A percentile compares a stretch with the other conserved stretches of the same genome.
Conservation (phyloP, 345 rosid species). For the Bruguiera gymnorhiza region DNA sequence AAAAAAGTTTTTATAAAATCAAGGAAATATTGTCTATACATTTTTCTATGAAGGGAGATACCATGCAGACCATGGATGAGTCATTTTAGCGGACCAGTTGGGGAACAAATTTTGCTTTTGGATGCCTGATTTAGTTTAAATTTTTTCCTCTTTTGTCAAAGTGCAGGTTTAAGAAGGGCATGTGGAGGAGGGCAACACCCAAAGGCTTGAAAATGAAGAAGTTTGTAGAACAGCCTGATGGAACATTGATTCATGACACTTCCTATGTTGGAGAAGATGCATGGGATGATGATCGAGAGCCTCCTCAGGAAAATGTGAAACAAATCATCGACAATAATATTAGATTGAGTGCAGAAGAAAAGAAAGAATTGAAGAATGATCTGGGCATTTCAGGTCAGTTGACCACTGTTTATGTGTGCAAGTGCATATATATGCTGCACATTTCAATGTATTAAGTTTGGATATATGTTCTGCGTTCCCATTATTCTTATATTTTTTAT, state of each 20-base stretch:
- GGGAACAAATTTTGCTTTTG: neutral
- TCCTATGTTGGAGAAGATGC: constrained; percentile 92
- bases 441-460: neutral
- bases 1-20: too few species aligned
- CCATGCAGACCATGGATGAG: neutral
- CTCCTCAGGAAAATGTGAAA: constrained; percentile 50
- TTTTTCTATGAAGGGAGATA: neutral
- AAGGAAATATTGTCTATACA: too few species aligned
- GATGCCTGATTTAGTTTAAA: neutral
- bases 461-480: constrained; percentile 5
- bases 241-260: constrained; percentile 71
- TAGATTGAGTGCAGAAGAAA: constrained; percentile 55
- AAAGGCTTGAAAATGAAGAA: constrained; percentile 88
- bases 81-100: neutral
- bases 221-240: constrained; percentile 71
- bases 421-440: constrained; percentile 5
- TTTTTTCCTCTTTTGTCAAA: neutral
- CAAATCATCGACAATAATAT: constrained; percentile 51
- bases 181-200: constrained; percentile 83
- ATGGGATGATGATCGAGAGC: constrained; percentile 69
- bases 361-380: constrained; percentile 60
- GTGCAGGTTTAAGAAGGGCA: constrained; percentile 74
- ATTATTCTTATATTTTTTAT: neutral
- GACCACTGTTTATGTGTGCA: constrained; percentile 15
- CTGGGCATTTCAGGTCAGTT: constrained; percentile 63